Base-by-base conservation (phyloP, 345 rosid genomes). In the Populus ilicifolia region DNA sequence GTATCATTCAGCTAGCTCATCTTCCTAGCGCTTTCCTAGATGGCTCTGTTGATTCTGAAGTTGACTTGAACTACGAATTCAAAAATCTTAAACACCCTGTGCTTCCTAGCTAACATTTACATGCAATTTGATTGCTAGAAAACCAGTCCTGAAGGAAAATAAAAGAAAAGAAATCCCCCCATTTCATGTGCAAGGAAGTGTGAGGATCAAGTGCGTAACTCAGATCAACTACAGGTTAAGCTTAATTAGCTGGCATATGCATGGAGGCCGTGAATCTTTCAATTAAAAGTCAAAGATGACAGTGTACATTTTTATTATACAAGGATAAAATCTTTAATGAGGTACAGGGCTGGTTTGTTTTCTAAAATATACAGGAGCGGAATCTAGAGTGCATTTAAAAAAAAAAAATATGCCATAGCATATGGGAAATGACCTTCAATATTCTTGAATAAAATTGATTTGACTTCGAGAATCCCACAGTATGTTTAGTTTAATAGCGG, bases 11-110 rank as follows among this genome's bases (percentile, higher is more conserved):
- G 25, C 29, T 14, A 41, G 23, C 27, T 59, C 74, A 61, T 50
- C 77, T 71, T 74, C 75, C 81, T 30, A 16, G 67, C 56, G 21
- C 59, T 73, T 76, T 78, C 82, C 76, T 65, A 56, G 69, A 78
- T 54, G 75, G 67, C 17, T 50, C 9, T 77, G 72, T 62, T 68
- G 78, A 68, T 61, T 41, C 65, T 38, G 8, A 41, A 74, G 78
- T 77, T 80, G 82, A 85, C 80, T 71, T 65, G 2, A 1, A 4
- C n/a, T 18, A 18, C 8, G 25, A 29, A 18, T 52, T 80, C 66
- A 50, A 75, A 68, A 10, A 4, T 8, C 11, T 35, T 14, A 64
- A 14, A 14, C 11, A 30, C 52, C 52, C 52, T 12, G 18, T 4
- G 5, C 63, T 9, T 56, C 63, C 11, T 9, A 23, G 11, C 13